Conservation (phyloP, 2,329 filamentous ascomycete genomes). For the Aspergillus spinulosporus region DNA sequence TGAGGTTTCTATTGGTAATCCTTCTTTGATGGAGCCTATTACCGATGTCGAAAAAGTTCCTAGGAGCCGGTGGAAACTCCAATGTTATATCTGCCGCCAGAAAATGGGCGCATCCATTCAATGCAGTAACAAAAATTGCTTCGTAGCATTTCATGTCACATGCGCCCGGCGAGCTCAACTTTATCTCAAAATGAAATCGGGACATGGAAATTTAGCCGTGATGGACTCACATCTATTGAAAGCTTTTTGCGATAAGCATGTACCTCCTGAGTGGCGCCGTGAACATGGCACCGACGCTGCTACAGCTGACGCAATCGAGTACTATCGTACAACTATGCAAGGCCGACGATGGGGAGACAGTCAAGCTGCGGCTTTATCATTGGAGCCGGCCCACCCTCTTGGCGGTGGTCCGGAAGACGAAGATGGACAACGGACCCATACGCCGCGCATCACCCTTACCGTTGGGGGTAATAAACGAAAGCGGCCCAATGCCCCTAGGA, state of each 20-base stretch:
- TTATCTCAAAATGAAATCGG: constrained; percentile 95
- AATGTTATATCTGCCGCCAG: constrained; percentile 95
- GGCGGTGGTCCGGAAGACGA: constrained; percentile 53
- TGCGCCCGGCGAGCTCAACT: constrained; percentile 85
- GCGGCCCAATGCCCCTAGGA: constrained; percentile 57
- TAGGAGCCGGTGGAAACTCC: constrained; percentile 87
- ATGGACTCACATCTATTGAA: constrained; percentile 83
- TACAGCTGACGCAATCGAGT: constrained; percentile 79
- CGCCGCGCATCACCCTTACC: constrained; percentile 55
- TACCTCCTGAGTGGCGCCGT: constrained; percentile 80
- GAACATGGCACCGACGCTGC: constrained; percentile 82
- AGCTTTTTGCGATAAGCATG: constrained; percentile 94
- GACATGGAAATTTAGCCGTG: constrained; percentile 73
- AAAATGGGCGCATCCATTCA: constrained; percentile 98
- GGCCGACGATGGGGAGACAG: constrained; percentile 90
- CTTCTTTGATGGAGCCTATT: constrained; percentile 96
- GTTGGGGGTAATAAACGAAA: constrained; percentile 61
- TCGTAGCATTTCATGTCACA: constrained; percentile 94
- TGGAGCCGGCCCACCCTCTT: constrained; percentile 71
- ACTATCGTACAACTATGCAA: constrained; percentile 86
- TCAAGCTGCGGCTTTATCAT: constrained; percentile 75
- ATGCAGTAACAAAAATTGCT: constrained; percentile 96
- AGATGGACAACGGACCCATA: constrained; percentile 38
- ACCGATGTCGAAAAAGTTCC: constrained; percentile 98
- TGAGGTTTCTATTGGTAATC: constrained; percentile 91